Evolutionary conservation across 305 asterid genomes (phyloP).

Genomic region (Fraxinus sp.): DNA sequence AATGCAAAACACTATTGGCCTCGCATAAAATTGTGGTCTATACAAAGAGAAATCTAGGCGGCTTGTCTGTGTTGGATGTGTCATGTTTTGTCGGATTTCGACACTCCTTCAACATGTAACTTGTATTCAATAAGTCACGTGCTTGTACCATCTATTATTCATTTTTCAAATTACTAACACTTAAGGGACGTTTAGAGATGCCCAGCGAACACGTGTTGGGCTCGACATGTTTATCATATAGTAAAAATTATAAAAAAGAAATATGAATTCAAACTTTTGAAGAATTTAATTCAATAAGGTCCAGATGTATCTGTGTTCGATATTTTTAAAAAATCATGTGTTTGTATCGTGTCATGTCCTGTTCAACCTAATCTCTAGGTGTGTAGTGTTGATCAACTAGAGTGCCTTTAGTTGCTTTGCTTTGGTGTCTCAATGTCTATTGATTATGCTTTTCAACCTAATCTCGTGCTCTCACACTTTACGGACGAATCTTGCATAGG

Average conservation of each 20-base stretch:
- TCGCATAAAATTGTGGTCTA: neutral
- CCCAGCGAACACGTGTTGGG: neutral
- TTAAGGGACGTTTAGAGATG: neutral
- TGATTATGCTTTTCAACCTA: no score
- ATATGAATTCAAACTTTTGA: neutral
- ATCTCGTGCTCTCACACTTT: no score
- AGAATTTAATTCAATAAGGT: neutral
- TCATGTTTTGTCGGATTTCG: neutral
- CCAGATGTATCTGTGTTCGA: no score
- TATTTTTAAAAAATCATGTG: no score
- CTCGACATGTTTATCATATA: neutral
- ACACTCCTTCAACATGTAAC: neutral
- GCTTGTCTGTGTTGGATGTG: neutral
- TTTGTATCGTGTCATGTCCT: no score
- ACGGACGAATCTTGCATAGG: no score
- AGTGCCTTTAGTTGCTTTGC: no score
- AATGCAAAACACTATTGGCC: neutral
- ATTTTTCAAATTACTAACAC: no score
- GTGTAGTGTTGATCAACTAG: no score
- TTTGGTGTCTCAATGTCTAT: no score
- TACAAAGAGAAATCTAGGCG: neutral
- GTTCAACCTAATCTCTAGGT: no score
- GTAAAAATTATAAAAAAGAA: neutral
- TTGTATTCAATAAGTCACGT: neutral
- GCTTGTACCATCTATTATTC: neutral